These are phyloP conservation scores for Ophiocordyceps sinensis DNA, from an alignment of 2,329 filamentous ascomycete genomes.

Conservation along the genomic window DNA sequence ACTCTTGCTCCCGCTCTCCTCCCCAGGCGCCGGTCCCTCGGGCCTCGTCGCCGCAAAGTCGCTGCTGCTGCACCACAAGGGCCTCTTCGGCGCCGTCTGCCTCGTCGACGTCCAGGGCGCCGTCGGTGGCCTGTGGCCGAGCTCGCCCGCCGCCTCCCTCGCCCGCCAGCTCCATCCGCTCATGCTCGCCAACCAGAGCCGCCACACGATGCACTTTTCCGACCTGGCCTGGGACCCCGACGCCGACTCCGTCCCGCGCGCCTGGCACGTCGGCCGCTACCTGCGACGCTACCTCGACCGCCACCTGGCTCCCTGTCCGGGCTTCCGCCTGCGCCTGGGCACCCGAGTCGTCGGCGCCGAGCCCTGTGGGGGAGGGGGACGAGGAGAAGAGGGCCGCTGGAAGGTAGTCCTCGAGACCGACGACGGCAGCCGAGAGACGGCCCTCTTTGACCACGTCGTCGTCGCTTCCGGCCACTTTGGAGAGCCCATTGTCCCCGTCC, in stretches of 20 bases:
- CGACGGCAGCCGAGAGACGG: constrained; percentile 22
- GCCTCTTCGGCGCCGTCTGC: constrained; percentile 45
- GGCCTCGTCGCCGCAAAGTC: constrained; percentile 61
- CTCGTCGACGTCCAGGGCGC: constrained; percentile 52
- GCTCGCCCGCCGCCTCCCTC: constrained; percentile 28
- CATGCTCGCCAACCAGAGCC: constrained; percentile 61
- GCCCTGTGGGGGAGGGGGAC: not conserved
- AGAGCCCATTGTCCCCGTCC: constrained; percentile 33
- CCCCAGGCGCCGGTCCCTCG: constrained; percentile 50
- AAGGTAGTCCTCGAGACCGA: constrained; percentile 21
- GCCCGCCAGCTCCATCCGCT: constrained; percentile 45
- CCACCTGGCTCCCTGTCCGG: constrained; percentile 32
- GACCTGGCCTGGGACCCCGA: constrained; percentile 56
- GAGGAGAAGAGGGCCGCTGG: constrained; percentile 24
- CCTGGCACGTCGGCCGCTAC: constrained; percentile 65
- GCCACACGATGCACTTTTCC: constrained; percentile 58
- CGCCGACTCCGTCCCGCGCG: constrained; percentile 54
- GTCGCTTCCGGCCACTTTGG: constrained; percentile 69
- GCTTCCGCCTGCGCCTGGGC: constrained; percentile 32
- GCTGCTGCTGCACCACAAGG: constrained; percentile 39
- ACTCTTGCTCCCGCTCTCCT: not conserved
- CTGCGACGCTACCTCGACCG: constrained; percentile 46
- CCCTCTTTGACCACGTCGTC: constrained; percentile 56
- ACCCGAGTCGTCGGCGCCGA: constrained; percentile 29
- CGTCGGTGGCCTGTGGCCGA: constrained; percentile 69